Evolutionary conservation across 805 yeast species (phyloP).

Genomic region (Komagataella pastoris): DNA sequence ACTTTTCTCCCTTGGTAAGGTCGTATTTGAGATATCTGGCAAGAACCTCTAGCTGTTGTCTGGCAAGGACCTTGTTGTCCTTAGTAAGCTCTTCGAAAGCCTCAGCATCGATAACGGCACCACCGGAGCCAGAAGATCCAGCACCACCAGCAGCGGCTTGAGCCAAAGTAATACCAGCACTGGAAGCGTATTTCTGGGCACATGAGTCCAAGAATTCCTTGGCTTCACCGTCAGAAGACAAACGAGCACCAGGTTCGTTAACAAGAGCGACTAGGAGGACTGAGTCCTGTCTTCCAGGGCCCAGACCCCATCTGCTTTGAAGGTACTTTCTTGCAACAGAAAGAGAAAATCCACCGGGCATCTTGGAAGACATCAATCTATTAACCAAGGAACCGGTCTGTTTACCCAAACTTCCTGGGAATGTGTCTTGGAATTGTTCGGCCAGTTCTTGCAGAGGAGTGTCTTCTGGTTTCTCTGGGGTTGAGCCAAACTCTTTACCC

Average conservation of each 20-base stretch:
- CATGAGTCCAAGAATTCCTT: slow-evolving; percentile 73
- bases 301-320: slow-evolving; percentile 87
- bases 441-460: slow-evolving; percentile 94
- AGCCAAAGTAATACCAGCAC: slow-evolving; percentile 65
- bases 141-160: slow-evolving; percentile 48
- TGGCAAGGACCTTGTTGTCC: slow-evolving; percentile 57
- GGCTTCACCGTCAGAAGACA: slow-evolving; percentile 80
- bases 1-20: slow-evolving; percentile 81
- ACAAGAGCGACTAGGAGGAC: slow-evolving; percentile 74
- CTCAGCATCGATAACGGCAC: slow-evolving; percentile 87
- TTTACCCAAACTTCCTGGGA: slow-evolving; percentile 83
- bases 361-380: slow-evolving; percentile 87
- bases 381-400: slow-evolving; percentile 82
- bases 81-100: slow-evolving; percentile 77
- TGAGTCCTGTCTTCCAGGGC: slow-evolving; percentile 88
- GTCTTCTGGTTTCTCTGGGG: slow-evolving; percentile 99
- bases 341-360: slow-evolving; percentile 99
- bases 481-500: slow-evolving; percentile 95
- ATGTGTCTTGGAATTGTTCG: slow-evolving; percentile 85
- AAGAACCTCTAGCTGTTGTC: slow-evolving; percentile 78
- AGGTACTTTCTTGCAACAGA: slow-evolving; percentile 87
- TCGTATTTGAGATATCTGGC: slow-evolving; percentile 94
- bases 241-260: slow-evolving; percentile 82
- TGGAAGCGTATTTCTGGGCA: slow-evolving; percentile 76
- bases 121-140: slow-evolving; percentile 50